Conservation (phyloP, 2,329 filamentous ascomycete genomes). For the Akanthomyces muscarius region DNA sequence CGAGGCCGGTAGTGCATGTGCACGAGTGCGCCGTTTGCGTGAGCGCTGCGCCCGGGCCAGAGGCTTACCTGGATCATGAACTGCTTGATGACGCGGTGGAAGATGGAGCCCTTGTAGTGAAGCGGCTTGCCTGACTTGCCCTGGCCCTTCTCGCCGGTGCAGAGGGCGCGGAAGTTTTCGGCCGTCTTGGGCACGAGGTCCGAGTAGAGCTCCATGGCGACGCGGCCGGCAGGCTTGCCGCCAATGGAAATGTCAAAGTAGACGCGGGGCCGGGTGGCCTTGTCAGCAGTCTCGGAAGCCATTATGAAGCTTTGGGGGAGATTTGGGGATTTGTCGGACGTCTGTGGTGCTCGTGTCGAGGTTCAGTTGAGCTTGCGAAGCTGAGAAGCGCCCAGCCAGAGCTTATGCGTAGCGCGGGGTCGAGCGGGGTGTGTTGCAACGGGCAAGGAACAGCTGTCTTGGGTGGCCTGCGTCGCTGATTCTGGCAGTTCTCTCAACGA, state of each 20-base stretch:
- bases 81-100: conserved; percentile 96
- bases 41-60: background rate
- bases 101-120: conserved; percentile 87
- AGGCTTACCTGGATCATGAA: conserved; percentile 75
- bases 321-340: background rate
- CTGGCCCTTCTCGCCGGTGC: conserved; percentile 88
- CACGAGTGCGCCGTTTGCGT: background rate
- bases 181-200: conserved; percentile 87
- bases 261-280: conserved; percentile 67
- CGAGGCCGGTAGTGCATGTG: too few relatives aligned
- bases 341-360: background rate
- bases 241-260: conserved; percentile 92
- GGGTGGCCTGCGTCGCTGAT: background rate
- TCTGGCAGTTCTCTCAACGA: background rate
- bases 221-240: conserved; percentile 65
- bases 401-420: conserved; percentile 5
- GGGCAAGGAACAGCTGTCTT: background rate
- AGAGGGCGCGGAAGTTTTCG: conserved; percentile 92
- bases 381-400: background rate
- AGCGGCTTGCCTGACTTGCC: conserved; percentile 80
- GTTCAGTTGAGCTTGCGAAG: background rate
- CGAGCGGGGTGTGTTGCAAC: conserved; percentile 8
- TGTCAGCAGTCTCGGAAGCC: conserved; percentile 38
- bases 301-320: conserved; percentile 26
- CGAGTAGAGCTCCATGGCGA: conserved; percentile 79